Base-by-base conservation (phyloP, 495 filamentous ascomycete genomes). In the Penicillium egyptiacum region DNA sequence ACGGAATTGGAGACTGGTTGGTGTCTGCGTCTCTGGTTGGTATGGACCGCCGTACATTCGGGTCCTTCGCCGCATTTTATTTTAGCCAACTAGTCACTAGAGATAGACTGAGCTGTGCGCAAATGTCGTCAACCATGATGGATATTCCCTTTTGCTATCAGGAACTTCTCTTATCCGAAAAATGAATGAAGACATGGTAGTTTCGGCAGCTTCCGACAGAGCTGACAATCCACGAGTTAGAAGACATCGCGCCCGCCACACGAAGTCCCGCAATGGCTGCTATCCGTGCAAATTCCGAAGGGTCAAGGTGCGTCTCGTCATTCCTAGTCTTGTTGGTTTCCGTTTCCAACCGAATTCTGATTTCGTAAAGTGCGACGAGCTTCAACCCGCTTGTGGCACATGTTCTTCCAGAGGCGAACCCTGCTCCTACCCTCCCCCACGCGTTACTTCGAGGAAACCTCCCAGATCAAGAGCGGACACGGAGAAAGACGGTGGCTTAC, bases 191-290 rank as follows among this genome's bases (percentile, higher is more conserved):
- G 44, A 46, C 10, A 46, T 28, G 26, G 26, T 28, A 28, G 26
- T 28, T 28, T 28, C 5, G 16, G 5, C n/a, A 30, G 12, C 16
- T 17, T 46, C 44, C 23, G 23, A 46, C 1, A 17, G 23, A 28
- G 4, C 44, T 17, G 44, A 28, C 23, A 46, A 46, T 17, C 23
- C 28, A n/a, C 25, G 23, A 8, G 44, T 46, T 30, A 47, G 44
- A 43, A 54, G 40, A 43, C 48, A 51, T 22, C 55, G 55, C 11
- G 39, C 26, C 33, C 39, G 56, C 19, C 54, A 57, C 39, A 54
- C 43, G 11, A 57, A 57, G 25, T 62, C 55, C 12, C 54, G 54
- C 33, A 53, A 55, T 57, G 50, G 48, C 39, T 62, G 59, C 50
- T 46, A 62, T 22, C 19, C 49, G 9, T 61, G 59, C 40, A 61